Percentiles rank a stretch among this genome's conserved stretches.
Conservation (phyloP, 495 filamentous ascomycete genomes). For the Penicillium coprophilum region DNA sequence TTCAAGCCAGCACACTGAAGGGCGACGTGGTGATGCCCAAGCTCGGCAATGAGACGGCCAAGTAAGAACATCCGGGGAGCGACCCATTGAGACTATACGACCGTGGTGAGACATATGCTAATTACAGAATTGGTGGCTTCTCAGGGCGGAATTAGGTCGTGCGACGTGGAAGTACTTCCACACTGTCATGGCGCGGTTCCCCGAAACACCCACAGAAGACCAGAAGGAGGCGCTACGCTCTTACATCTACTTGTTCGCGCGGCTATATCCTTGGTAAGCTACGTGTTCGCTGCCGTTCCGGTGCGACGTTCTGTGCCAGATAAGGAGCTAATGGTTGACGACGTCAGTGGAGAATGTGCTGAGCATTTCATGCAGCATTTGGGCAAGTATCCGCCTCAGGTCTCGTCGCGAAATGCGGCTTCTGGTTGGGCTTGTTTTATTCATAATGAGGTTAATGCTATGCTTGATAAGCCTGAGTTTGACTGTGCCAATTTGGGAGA, state of each 20-base stretch:
- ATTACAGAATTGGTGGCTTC: constrained; percentile 8
- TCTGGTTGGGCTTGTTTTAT: constrained; percentile 92
- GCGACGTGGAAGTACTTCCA: constrained; percentile 92
- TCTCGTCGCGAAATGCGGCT: constrained; percentile 75
- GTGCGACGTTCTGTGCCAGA: constrained; percentile 4
- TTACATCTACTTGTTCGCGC: constrained; percentile 86
- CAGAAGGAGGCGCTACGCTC: constrained; percentile 80
- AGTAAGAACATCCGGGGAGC: constrained; percentile 25
- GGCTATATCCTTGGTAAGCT: constrained; percentile 79
- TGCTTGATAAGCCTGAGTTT: constrained; percentile 76
- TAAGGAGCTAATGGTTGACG: constrained; percentile 15
- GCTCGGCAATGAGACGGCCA: constrained; percentile 87
- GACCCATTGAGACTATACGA: not conserved
- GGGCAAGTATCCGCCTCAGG: constrained; percentile 84
- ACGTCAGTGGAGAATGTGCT: constrained; percentile 82
- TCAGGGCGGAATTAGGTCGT: constrained; percentile 82
- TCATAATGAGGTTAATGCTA: constrained; percentile 91
- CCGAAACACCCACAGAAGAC: constrained; percentile 76
- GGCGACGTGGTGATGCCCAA: constrained; percentile 85
- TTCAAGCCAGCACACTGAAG: constrained; percentile 53
- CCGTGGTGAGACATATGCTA: not conserved
- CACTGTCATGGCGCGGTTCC: constrained; percentile 92
- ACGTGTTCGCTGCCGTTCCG: not conserved
- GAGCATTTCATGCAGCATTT: constrained; percentile 84
- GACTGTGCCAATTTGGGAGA: constrained; percentile 89